Conservation (phyloP, 208 protist species). For the Wallacemonas rigidus region DNA sequence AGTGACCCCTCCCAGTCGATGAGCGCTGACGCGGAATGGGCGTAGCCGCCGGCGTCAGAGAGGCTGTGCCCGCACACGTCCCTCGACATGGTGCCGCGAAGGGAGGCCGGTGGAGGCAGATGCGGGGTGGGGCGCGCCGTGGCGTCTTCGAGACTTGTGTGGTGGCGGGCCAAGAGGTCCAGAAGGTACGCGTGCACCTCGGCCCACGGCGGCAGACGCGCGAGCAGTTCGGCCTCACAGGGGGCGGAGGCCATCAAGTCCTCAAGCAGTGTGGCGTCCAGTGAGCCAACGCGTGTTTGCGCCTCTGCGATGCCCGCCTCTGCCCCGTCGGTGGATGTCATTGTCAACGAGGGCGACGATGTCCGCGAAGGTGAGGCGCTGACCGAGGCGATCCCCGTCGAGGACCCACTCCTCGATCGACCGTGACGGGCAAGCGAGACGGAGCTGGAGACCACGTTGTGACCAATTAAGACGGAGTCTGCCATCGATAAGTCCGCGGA, state of each 20-base stretch:
- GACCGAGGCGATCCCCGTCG: too few relatives aligned
- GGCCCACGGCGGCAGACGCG: not conserved
- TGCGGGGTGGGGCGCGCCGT: not conserved
- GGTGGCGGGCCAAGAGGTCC: not conserved
- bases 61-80: not conserved
- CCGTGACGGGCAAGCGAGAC: slow-evolving; percentile 29
- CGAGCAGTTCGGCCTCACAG: not conserved
- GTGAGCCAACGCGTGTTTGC: slow-evolving; percentile 26
- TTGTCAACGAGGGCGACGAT: not conserved
- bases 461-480: slow-evolving; percentile 54
- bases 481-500: slow-evolving; percentile 35
- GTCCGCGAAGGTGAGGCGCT: slow-evolving; percentile 18
- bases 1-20: slow-evolving; percentile 31
- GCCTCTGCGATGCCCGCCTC: not conserved
- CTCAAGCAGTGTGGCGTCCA: slow-evolving; percentile 23
- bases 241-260: slow-evolving; percentile 24
- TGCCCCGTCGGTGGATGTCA: not conserved
- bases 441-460: slow-evolving; percentile 60
- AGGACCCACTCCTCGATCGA: slow-evolving; percentile 22
- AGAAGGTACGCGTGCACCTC: slow-evolving; percentile 5
- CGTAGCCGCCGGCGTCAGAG: too few relatives aligned
- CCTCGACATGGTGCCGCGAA: slow-evolving; percentile 4
- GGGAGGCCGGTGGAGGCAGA: slow-evolving; percentile 19
- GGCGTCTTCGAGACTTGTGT: not conserved
- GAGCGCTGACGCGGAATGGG: too few relatives aligned